Evolutionary conservation across 2,329 filamentous ascomycete genomes (phyloP), one percentile per base, ranked within the genome.

Genomic region (Tolypocladium amazonense): DNA sequence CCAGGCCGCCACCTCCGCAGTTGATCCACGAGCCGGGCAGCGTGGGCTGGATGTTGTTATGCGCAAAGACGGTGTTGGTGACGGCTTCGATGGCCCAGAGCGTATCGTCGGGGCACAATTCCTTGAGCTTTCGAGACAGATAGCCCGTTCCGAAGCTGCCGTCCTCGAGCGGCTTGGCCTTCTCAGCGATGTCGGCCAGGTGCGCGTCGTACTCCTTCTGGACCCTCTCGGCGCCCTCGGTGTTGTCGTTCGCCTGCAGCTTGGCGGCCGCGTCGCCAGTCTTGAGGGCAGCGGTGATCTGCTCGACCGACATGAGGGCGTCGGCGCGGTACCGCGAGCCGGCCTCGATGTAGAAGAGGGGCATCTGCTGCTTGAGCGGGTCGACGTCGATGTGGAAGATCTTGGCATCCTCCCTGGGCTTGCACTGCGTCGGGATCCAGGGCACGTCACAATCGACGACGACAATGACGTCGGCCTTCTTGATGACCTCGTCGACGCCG

Each of bases 371-470:
- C 75, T 88, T 88, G 30, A 88, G 73, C 1, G 85, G 84, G 64
- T 88, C 85, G 56, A 86, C 77, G 64, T 88, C 85, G 52, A 88
- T 78, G 66, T 88, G 85, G 72, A 83, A 87, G 59, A 88, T 75
- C 62, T 76, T 78, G 25, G 81, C 80, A 20, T 79, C 76, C 2
- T 75, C 71, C 1, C 71, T 71, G 0, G 85, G 85, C 63, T 77
- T 78, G 71, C 82, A 85, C 20, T 85, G 84, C 0, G 90, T 94
- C n/a, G 88, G 86, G 59, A 97, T 92, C 91, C 92, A 97, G 0
- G 92, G 92, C 0, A 96, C 91, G 69, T 97, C 92, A 64, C 91
- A 95, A 72, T 97, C 89, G 30, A 96, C 70, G 2, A 96, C 87
- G 1, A 97, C 65, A 61, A 97, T 95, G 14, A 91, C 83, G 70